These are phyloP conservation scores for Chloris gayana DNA, from an alignment of 176 grass and related monocot genomes.

Conservation along the genomic window DNA sequence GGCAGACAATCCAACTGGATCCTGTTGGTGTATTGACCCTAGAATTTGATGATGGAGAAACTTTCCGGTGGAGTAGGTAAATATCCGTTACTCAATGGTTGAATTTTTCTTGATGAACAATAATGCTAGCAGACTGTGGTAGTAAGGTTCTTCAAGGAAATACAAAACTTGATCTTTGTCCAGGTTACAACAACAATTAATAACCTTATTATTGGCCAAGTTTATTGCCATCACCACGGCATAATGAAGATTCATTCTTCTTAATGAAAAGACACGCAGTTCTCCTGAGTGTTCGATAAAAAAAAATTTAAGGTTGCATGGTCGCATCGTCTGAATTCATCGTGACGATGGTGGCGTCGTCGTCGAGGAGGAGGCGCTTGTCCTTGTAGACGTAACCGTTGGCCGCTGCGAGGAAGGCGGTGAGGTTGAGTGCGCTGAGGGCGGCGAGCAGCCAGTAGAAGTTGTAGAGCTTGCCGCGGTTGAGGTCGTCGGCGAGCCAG, in stretches of 20 bases:
- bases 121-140: constrained; percentile 5
- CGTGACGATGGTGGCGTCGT: too few species aligned
- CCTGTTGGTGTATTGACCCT: constrained; percentile 59
- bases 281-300: too few species aligned
- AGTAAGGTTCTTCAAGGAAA: not conserved
- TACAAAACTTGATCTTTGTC: not conserved
- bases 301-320: too few species aligned
- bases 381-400: too few species aligned
- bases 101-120: not conserved
- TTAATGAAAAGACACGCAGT: too few species aligned
- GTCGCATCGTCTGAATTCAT: too few species aligned
- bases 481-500: constrained; percentile 83
- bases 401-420: too few species aligned
- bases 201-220: constrained; percentile 58
- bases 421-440: constrained; percentile 47
- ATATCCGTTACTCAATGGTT: not conserved
- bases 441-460: constrained; percentile 94
- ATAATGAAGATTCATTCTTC: constrained; percentile 49
- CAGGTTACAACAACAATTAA: constrained; percentile 66
- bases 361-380: too few species aligned
- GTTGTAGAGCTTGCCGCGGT: constrained; percentile 70
- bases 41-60: constrained; percentile 70
- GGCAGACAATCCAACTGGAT: constrained; percentile 64
- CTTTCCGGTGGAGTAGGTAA: constrained; percentile 67
- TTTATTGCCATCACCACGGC: constrained; percentile 69